Evolutionary conservation across 2,329 filamentous ascomycete species (phyloP).

Genomic region (Colletotrichum sidae): DNA sequence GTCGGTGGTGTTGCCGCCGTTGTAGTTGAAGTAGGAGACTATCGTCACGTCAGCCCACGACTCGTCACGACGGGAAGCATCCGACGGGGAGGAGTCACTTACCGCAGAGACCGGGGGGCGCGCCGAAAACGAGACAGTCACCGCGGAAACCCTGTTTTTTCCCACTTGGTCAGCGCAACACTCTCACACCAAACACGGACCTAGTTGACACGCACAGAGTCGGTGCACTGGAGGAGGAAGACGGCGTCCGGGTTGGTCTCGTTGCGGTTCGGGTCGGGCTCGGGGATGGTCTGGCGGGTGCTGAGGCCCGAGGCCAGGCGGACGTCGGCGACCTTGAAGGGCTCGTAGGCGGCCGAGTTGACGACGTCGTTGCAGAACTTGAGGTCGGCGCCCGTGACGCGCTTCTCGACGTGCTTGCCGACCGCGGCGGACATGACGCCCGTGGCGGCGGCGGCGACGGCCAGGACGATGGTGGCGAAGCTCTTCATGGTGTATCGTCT

Average conservation of each 20-base stretch:
- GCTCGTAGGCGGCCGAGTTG: slow-evolving; percentile 23
- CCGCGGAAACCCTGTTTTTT: slow-evolving; percentile 29
- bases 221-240: slow-evolving; percentile 29
- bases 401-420: neutral
- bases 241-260: slow-evolving; percentile 14
- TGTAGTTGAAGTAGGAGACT: slow-evolving; percentile 31
- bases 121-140: slow-evolving; percentile 25
- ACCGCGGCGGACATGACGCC: slow-evolving; percentile 27
- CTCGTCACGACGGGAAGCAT: neutral
- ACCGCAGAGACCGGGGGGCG: slow-evolving; percentile 22
- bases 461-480: slow-evolving; percentile 26
- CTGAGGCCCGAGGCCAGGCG: neutral
- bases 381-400: neutral
- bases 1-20: slow-evolving; percentile 12
- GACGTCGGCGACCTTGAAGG: slow-evolving; percentile 9
- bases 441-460: slow-evolving; percentile 13
- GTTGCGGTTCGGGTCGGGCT: slow-evolving; percentile 33
- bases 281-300: slow-evolving; percentile 6
- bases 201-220: neutral
- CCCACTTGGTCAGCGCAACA: neutral
- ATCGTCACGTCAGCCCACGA: neutral
- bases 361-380: neutral
- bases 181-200: neutral
- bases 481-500: slow-evolving; percentile 30
- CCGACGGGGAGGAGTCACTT: neutral